phyloP scores from a whole-genome alignment of 2,329 filamentous ascomycete species.

The Chaetomium sp. region DNA sequence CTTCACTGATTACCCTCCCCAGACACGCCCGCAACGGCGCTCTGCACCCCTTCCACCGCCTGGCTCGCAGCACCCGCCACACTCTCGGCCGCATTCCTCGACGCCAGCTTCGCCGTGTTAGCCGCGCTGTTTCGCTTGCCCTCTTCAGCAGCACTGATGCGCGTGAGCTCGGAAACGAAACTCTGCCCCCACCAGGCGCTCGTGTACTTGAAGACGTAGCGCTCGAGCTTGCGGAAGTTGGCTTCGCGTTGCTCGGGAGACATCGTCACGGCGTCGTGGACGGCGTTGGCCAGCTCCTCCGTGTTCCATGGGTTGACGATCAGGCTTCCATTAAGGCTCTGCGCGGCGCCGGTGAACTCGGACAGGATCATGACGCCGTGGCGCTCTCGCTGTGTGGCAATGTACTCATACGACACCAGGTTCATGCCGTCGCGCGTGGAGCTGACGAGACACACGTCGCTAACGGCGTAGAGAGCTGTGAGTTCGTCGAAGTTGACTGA shows the following conservation, averaged over 20 bases:
- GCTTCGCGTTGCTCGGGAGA: constrained; percentile 75
- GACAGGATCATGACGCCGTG: constrained; percentile 93
- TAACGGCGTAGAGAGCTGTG: constrained; percentile 85
- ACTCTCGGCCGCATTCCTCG: constrained; percentile 14
- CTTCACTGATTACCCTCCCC: constrained; percentile 4
- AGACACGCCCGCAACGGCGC: constrained; percentile 4
- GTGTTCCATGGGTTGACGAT: constrained; percentile 99
- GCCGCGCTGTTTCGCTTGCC: constrained; percentile 1
- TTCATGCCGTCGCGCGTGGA: constrained; percentile 99
- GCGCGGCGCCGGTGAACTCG: constrained; percentile 92
- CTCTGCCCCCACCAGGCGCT: constrained; percentile 95
- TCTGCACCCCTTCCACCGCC: constrained; percentile 14
- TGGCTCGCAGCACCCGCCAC: constrained; percentile 16
- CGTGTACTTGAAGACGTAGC: constrained; percentile 96
- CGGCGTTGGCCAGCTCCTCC: constrained; percentile 85
- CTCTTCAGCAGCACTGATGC: constrained; percentile 36
- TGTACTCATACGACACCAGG: constrained; percentile 96
- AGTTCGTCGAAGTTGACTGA: constrained; percentile 92
- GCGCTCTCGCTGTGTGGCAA: constrained; percentile 82
- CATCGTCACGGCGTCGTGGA: constrained; percentile 97
- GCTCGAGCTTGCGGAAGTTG: constrained; percentile 87
- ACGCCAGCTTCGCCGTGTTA: constrained; percentile 9
- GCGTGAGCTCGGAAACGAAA: constrained; percentile 78
- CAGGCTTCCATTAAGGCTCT: constrained; percentile 85
- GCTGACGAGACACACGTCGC: constrained; percentile 85